Base-by-base conservation (phyloP, 2,329 filamentous ascomycete genomes). In the Bipolaris victoriae region DNA sequence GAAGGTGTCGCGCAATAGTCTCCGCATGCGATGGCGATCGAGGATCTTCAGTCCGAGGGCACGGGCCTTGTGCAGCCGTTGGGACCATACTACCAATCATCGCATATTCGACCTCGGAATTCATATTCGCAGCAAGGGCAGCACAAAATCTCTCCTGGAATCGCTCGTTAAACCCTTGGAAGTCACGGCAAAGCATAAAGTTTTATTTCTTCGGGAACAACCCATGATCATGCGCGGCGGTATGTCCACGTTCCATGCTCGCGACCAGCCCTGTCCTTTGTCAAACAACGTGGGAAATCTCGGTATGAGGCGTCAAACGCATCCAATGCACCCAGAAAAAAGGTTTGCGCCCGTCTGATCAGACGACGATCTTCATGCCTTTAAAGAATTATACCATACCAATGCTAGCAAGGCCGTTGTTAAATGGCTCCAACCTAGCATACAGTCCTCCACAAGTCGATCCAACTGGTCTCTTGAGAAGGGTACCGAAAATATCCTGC, bases 171-270 rank as follows among this genome's bases (percentile, higher is more conserved):
- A 13, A 20, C 26, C n/a, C 18, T 33, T 6, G 7, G 24, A 45
- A 6, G 33, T 31, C 9, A 24, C 33, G 26, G 22, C 9, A 26
- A 26, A 16, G 33, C 46, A 49, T 49, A 7, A 39, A 39, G 33
- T 49, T 48, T 29, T 49, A 26, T 35, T 29, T 39, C 20, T 26
- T 39, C 46, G 33, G 22, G 33, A 49, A 20, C 35, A 49, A 39
- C 26, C 35, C 10, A 39, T 18, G n/a, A 29, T 49, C 20, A 49
- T 49, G 46, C 46, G 18, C 45, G 33, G 45, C 16, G 18, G 20
- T n/a, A 15, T 20, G 20, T 26, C 20, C 15, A 35, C 11, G 1
- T 18, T 13, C 43, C 26, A 9, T 31, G 15, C 18, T 45, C 26
- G 43, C 26, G 10, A 33, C 26, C 26, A 33, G 43, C 43, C 43